A percentile compares a stretch with the other conserved stretches of the same genome.
Conservation (phyloP, 2,329 filamentous ascomycete genomes). For the Beauveria sp. region DNA sequence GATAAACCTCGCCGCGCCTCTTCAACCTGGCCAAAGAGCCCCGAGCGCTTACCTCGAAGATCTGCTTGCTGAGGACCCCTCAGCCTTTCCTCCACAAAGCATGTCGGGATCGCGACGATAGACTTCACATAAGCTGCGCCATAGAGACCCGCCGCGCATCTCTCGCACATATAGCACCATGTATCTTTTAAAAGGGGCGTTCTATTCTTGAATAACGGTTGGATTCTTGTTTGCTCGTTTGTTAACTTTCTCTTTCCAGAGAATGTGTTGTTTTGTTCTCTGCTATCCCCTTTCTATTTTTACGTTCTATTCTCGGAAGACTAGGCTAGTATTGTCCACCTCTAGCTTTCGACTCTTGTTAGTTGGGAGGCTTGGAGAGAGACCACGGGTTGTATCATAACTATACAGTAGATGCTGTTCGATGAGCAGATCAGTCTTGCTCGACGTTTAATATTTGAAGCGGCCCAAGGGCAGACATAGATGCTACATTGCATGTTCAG, state of each 20-base stretch:
- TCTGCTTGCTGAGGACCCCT: slow-evolving; percentile 68
- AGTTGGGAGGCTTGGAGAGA: not conserved
- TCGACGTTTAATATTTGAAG: slow-evolving; percentile 4
- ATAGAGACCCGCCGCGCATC: not conserved
- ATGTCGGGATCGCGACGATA: slow-evolving; percentile 24
- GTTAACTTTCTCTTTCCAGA: not conserved
- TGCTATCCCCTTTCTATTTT: not conserved
- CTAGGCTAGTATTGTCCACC: not conserved
- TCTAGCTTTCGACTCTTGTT: not conserved
- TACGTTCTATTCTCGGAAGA: not conserved
- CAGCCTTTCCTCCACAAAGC: slow-evolving; percentile 38
- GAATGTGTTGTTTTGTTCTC: not conserved
- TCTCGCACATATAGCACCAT: not conserved
- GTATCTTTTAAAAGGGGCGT: slow-evolving; percentile 2
- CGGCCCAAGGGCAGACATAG: not conserved
- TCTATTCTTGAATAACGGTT: slow-evolving; percentile 1
- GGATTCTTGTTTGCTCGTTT: not conserved
- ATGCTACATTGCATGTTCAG: not conserved
- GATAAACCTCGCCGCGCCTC: slow-evolving; percentile 51
- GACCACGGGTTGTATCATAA: not conserved
- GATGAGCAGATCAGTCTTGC: not conserved
- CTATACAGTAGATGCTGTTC: not conserved
- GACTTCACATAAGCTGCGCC: slow-evolving; percentile 14
- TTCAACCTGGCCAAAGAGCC: slow-evolving; percentile 59
- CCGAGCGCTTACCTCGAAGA: slow-evolving; percentile 90